These are phyloP conservation scores for Paramecium caudatum DNA, from an alignment of 73 alveolate genomes.

Conservation along the genomic window DNA sequence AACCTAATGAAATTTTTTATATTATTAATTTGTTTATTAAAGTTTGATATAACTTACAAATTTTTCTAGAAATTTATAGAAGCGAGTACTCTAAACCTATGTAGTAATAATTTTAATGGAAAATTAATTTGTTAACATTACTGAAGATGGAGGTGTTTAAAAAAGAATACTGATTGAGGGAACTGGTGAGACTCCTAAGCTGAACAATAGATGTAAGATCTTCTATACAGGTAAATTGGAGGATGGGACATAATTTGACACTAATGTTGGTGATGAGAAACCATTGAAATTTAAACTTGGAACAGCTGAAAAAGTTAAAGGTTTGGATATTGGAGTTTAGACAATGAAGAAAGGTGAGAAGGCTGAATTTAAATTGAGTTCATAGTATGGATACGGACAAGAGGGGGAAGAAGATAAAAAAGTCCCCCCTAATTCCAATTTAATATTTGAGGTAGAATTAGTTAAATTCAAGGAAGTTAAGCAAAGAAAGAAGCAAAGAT, in stretches of 20 bases:
- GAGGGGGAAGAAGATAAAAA: not conserved
- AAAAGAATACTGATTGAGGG: not conserved
- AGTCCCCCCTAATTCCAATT: slow-evolving; percentile 3
- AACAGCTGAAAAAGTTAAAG: not conserved
- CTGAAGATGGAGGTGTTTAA: slow-evolving; percentile 7
- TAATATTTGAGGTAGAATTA: slow-evolving; percentile 15
- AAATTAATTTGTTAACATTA: not conserved
- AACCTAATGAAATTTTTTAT: not conserved
- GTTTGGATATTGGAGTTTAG: not conserved
- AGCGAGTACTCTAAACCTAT: no score
- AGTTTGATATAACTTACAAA: not conserved
- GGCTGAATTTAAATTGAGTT: not conserved
- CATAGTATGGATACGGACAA: slow-evolving; percentile 12
- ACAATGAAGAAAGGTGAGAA: not conserved
- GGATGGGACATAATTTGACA: slow-evolving; percentile 8
- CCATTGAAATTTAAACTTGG: not conserved
- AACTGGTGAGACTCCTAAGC: not conserved
- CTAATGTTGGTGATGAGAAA: not conserved
- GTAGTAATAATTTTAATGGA: slow-evolving; percentile 2
- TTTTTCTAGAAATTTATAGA: slow-evolving; percentile 14
- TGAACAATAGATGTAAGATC: not conserved
- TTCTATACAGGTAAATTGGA: slow-evolving; percentile 2
- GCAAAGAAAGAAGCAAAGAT: not conserved
- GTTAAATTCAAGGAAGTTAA: not conserved
- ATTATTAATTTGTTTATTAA: not conserved